These are phyloP conservation scores for Backusella luteola DNA, from an alignment of 192 early-diverging fungal genomes.

Conservation along the genomic window DNA sequence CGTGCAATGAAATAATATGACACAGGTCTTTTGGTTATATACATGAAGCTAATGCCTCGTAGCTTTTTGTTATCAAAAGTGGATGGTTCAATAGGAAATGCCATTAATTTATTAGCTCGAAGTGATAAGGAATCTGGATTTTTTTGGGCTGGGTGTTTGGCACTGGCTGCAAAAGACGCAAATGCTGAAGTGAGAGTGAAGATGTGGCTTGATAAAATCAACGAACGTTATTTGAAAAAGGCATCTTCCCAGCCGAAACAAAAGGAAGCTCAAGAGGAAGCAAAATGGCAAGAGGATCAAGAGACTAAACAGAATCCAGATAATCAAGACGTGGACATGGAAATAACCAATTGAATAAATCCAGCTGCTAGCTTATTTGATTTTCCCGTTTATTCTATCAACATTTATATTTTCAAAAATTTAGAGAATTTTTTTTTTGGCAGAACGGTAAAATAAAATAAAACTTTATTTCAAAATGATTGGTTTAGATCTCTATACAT, in stretches of 20 bases:
- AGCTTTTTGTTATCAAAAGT: constrained; percentile 10
- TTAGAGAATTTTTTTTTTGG: background rate
- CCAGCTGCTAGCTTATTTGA: background rate
- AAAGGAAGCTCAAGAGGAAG: background rate
- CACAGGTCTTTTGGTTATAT: background rate
- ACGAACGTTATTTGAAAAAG: background rate
- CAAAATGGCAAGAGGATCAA: background rate
- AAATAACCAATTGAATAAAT: background rate
- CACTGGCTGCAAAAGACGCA: background rate
- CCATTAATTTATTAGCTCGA: constrained; percentile 10
- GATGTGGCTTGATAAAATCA: constrained; percentile 1
- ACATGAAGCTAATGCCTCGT: background rate
- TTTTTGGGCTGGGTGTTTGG: constrained; percentile 14
- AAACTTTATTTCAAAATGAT: background rate
- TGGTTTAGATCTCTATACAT: background rate
- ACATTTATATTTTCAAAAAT: background rate
- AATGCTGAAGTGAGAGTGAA: background rate
- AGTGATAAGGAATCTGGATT: constrained; percentile 2
- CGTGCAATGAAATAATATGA: background rate
- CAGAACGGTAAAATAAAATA: background rate
- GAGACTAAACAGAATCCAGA: background rate
- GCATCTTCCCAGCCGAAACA: background rate
- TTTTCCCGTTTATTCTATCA: background rate
- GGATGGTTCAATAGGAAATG: constrained; percentile 2
- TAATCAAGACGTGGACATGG: background rate